A percentile compares a stretch with the other conserved stretches of the same genome.
phyloP scores from a whole-genome alignment of 345 rosid genomes.

The Linum trigynum region DNA sequence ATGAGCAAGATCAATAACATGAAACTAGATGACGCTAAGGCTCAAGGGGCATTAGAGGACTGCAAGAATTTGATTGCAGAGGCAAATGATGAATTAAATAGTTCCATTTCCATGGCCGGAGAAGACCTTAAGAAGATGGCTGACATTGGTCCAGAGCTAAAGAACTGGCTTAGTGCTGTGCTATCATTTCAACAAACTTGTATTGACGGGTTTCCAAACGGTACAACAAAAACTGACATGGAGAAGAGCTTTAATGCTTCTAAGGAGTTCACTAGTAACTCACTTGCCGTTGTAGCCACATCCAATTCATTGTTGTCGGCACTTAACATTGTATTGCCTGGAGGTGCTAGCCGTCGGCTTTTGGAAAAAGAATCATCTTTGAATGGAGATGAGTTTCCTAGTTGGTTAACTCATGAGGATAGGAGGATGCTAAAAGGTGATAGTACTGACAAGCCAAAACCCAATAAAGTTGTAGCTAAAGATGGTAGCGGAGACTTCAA shows the following conservation, averaged over 20 bases:
- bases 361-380: not conserved
- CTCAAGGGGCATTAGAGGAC: slow-evolving; percentile 50
- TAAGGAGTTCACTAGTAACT: slow-evolving; percentile 53
- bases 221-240: slow-evolving; percentile 41
- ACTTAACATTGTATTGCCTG: not conserved
- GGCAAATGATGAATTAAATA: slow-evolving; percentile 47
- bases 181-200: slow-evolving; percentile 73
- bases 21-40: slow-evolving; percentile 30
- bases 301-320: slow-evolving; percentile 4
- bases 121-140: slow-evolving; percentile 20
- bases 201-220: slow-evolving; percentile 74
- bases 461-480: slow-evolving; percentile 61
- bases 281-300: slow-evolving; percentile 51
- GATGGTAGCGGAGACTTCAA: slow-evolving; percentile 74
- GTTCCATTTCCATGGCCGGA: slow-evolving; percentile 19
- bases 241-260: slow-evolving; percentile 34
- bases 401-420: slow-evolving; percentile 45
- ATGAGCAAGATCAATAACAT: slow-evolving; percentile 25
- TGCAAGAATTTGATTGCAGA: slow-evolving; percentile 42
- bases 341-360: slow-evolving; percentile 16
- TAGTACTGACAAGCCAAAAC: slow-evolving; percentile 23
- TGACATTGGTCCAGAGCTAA: slow-evolving; percentile 29
- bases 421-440: slow-evolving; percentile 43
- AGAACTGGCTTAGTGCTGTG: slow-evolving; percentile 72
- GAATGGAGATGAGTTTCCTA: slow-evolving; percentile 32